Conservation (phyloP, 148 eudicot genomes). For the Salicornia ramosissima region DNA sequence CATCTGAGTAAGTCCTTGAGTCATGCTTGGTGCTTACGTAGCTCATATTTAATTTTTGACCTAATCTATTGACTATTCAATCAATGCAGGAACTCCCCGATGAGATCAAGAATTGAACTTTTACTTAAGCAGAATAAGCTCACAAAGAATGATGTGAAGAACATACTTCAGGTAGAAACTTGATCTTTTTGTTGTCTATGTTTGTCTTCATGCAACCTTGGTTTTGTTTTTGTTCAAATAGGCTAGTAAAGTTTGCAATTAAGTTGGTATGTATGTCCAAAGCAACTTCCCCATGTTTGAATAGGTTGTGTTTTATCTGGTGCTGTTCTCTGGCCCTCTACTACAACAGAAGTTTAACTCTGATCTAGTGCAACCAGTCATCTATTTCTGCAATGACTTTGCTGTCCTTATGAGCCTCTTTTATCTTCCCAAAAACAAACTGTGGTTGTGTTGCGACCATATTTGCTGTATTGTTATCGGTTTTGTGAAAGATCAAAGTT, state of each 20-base stretch:
- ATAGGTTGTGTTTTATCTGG: not conserved
- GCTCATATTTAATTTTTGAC: not conserved
- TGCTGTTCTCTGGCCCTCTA: not conserved
- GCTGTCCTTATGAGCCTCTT: not conserved
- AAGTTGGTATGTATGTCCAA: not conserved
- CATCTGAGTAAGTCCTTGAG: constrained; percentile 84
- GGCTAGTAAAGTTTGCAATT: not conserved
- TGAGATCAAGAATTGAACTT: constrained; percentile 86
- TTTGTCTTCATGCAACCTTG: not conserved
- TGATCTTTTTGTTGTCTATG: not conserved
- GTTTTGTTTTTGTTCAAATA: not conserved
- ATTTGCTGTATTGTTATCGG: not conserved
- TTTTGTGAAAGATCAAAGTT: not conserved
- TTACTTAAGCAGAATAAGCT: constrained; percentile 86
- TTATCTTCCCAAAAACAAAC: not conserved
- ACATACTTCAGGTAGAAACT: constrained; percentile 68
- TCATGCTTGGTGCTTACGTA: not conserved
- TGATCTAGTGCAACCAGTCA: not conserved
- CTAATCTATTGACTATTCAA: constrained; percentile 12
- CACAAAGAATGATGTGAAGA: constrained; percentile 70
- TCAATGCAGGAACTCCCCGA: constrained; percentile 51
- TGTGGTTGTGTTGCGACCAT: not conserved
- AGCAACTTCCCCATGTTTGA: not conserved
- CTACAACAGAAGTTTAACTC: not conserved
- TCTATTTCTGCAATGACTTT: not conserved